Base-by-base conservation (phyloP, 148 eudicot genomes). In the Camellia granthamiana region DNA sequence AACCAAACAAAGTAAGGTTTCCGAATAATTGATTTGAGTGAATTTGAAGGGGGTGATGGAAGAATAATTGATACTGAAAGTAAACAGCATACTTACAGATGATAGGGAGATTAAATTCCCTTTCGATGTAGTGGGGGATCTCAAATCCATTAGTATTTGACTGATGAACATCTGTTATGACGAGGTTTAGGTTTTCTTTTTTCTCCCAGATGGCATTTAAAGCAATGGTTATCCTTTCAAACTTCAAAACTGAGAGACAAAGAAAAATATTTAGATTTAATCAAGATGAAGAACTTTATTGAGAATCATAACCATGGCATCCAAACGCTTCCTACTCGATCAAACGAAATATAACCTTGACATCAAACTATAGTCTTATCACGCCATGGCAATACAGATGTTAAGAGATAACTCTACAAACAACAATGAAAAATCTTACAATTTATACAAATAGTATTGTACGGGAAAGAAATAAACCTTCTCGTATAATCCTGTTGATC, bases 121-220 rank as follows among this genome's bases (percentile, higher is more conserved):
- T 72, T 44, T 81, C 77, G 7, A 88, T 81, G 63, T 68, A 16
- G 9, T 79, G 47, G 18, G 81, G 43, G 46, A 88, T 79, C 65
- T 73, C 80, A 19, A n/a, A 43, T 69, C 83, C 84, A 47, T 78
- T 59, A 52, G 78, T 18, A 64, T 81, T 77, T 5, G 85, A 77
- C 60, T 58, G 78, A 19, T 85, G 78, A 11, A 81, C 55, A 38
- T 88, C 84, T 65, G 88, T 88, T 7, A 85, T 6, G 11, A 88
- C 62, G 42, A 77, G 56, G 62, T 79, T 58, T 47, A 85, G 60
- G 19, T 59, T n/a, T 13, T 87, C 87, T 65, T 71, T 83, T 69
- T 42, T 75, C 81, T 87, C 78, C 76, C 76, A 14, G 51, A 87
- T 72, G 51, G 69, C 70, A 38, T 76, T 64, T 62, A 87, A 42